Evolutionary conservation across 805 yeast species (phyloP).

Genomic region (Nakazawaea populi): DNA sequence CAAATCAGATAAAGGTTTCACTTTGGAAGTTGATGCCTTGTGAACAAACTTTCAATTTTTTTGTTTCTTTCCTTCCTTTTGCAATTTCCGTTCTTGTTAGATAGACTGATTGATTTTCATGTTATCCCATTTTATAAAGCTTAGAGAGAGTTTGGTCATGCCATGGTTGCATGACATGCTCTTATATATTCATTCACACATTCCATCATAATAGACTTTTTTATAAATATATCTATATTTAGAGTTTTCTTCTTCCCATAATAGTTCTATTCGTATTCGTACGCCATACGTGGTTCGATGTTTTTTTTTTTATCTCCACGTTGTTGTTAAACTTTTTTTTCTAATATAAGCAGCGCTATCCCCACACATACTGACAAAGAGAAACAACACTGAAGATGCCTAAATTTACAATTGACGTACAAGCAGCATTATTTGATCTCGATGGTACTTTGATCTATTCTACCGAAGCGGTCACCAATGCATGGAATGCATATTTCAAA

Average conservation of each 20-base stretch:
- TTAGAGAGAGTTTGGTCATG: too few species aligned
- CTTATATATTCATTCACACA: too few species aligned
- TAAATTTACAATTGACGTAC: slow-evolving; percentile 4
- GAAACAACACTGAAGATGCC: slow-evolving; percentile 6
- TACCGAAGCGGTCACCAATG: slow-evolving; percentile 72
- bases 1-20: slow-evolving; percentile 37
- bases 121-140: too few species aligned
- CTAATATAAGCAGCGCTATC: background rate
- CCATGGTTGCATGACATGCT: too few species aligned
- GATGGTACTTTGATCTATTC: slow-evolving; percentile 86
- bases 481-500: slow-evolving; percentile 72
- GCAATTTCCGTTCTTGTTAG: background rate
- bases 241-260: too few species aligned
- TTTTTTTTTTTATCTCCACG: too few species aligned
- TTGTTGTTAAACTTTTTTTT: too few species aligned
- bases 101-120: too few species aligned
- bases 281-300: too few species aligned
- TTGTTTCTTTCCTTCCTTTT: background rate
- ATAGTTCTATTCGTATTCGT: too few species aligned
- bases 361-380: background rate
- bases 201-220: too few species aligned
- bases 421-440: slow-evolving; percentile 60
- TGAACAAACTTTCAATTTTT: background rate
- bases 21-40: slow-evolving; percentile 34
- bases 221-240: too few species aligned